A percentile compares a stretch with the other conserved stretches of the same genome.
Evolutionary conservation across 352 stramenopile species (phyloP).

Genomic region (Phytophthora fragariaefolia): DNA sequence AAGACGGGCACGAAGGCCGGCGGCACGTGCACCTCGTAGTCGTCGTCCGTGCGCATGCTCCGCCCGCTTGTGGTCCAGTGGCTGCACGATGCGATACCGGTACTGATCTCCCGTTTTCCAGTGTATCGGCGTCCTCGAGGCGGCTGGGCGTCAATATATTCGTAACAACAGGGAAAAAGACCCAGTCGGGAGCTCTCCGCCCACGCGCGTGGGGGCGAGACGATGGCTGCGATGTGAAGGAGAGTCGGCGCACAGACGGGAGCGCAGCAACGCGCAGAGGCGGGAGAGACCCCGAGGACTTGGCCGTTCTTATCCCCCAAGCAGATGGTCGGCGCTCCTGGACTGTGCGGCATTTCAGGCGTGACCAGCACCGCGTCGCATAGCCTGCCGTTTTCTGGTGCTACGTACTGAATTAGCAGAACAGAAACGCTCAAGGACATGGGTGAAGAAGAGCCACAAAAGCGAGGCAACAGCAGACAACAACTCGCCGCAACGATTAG

Average conservation of each 20-base stretch:
- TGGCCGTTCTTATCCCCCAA: conserved; percentile 23
- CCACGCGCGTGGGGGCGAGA: no score
- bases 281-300: conserved; percentile 28
- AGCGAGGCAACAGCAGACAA: no score
- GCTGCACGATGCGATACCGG: no score
- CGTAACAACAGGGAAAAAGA: background rate
- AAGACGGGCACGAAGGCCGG: conserved; percentile 66
- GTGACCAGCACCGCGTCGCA: conserved; percentile 21
- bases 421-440: background rate
- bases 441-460: background rate
- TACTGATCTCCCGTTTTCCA: no score
- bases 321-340: background rate
- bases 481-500: no score
- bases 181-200: background rate
- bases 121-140: no score
- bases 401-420: background rate
- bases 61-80: no score
- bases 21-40: conserved; percentile 54
- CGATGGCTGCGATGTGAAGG: background rate
- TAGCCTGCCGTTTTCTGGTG: background rate
- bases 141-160: conserved; percentile 28
- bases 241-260: conserved; percentile 17
- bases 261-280: background rate
- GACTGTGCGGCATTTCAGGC: background rate
- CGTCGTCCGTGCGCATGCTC: conserved; percentile 24